Conservation (phyloP, 2,329 filamentous ascomycete genomes). For the Aspergillus costaricaensis region DNA sequence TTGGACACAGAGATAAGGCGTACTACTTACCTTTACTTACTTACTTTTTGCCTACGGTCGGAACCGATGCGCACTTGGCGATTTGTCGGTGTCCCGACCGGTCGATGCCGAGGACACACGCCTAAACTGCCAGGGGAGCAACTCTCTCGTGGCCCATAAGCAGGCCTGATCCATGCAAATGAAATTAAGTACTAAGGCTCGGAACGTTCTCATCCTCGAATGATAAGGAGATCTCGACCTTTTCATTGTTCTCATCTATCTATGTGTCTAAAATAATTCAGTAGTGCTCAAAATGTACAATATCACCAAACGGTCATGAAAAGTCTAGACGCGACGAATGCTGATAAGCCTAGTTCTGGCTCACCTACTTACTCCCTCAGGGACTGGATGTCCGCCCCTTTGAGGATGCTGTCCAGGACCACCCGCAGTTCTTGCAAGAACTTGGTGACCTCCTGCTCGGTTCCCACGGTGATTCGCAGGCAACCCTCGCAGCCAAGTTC, state of each 20-base stretch:
- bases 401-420: conserved; percentile 53
- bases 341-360: conserved; percentile 1
- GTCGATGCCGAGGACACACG: neutral
- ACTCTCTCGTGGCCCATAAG: neutral
- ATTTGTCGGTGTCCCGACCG: neutral
- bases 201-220: neutral
- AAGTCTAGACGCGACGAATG: conserved; percentile 4
- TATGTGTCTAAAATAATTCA: neutral
- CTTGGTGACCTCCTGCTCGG: conserved; percentile 77
- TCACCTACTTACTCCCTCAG: neutral
- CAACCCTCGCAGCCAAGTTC: conserved; percentile 88
- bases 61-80: neutral
- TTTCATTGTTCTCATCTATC: neutral
- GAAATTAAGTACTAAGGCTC: neutral
- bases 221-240: neutral
- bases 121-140: neutral
- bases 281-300: neutral
- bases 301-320: neutral
- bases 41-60: neutral
- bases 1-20: neutral
- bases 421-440: conserved; percentile 69
- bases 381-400: conserved; percentile 37
- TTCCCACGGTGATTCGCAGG: conserved; percentile 88
- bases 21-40: neutral
- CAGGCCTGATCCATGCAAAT: neutral